These are phyloP conservation scores for Lasiodiplodia citricola DNA, from an alignment of 2,329 filamentous ascomycete species.

Conservation along the genomic window DNA sequence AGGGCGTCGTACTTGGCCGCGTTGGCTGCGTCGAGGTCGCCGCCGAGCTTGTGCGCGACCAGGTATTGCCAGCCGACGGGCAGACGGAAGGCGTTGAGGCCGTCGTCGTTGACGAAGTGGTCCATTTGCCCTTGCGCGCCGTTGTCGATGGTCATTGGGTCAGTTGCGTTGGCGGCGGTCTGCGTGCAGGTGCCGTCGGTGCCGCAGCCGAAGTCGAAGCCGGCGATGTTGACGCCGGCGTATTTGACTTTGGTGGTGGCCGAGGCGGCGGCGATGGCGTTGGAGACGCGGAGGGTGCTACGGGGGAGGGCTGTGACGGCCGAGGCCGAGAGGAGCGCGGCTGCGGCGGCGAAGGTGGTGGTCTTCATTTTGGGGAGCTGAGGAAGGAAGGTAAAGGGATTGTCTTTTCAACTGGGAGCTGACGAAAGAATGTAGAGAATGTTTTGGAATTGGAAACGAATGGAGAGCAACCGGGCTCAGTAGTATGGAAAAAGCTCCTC, in stretches of 20 bases:
- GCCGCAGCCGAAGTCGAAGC: conserved; percentile 56
- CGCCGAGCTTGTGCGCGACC: conserved; percentile 58
- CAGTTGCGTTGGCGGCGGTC: conserved; percentile 30
- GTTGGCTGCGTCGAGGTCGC: conserved; percentile 55
- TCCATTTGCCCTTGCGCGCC: conserved; percentile 59
- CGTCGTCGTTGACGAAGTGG: conserved; percentile 61
- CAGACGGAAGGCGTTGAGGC: conserved; percentile 63
- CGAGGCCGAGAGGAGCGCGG: not conserved
- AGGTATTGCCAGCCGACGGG: conserved; percentile 67
- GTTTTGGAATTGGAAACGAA: not conserved
- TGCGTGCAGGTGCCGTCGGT: conserved; percentile 36
- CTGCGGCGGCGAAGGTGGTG: not conserved
- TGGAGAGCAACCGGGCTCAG: conserved; percentile 14
- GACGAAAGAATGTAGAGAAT: not conserved
- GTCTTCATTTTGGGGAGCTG: not conserved
- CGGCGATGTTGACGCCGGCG: conserved; percentile 52
- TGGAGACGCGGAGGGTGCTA: not conserved
- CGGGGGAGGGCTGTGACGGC: not conserved
- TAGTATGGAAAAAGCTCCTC: not conserved
- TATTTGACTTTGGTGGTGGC: conserved; percentile 32
- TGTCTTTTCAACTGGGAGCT: not conserved
- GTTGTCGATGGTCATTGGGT: conserved; percentile 30
- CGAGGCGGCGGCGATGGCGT: not conserved
- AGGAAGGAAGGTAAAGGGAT: not conserved
- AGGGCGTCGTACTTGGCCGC: conserved; percentile 60